phyloP scores from a whole-genome alignment of 805 yeast genomes.

The Saturnispora besseyi region DNA sequence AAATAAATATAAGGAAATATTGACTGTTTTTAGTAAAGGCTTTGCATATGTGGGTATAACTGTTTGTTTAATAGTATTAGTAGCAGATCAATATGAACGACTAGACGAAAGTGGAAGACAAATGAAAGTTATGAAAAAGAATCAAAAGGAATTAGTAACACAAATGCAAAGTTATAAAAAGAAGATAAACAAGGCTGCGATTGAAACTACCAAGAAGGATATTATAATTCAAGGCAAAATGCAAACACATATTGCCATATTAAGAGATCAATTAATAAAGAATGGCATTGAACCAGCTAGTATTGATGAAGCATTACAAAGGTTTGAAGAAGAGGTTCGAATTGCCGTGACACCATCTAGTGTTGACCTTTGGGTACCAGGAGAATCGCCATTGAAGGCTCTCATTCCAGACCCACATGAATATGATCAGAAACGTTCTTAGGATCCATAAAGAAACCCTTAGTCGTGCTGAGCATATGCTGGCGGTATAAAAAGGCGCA shows the following conservation, averaged over 20 bases:
- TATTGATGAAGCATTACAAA: conserved; percentile 43
- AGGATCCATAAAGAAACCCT: background rate
- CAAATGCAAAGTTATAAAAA: conserved; percentile 42
- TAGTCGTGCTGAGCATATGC: background rate
- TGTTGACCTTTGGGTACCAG: conserved; percentile 55
- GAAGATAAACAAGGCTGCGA: conserved; percentile 42
- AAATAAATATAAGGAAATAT: background rate
- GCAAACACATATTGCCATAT: conserved; percentile 58
- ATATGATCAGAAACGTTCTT: conserved; percentile 32
- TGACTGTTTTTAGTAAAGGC: conserved; percentile 4
- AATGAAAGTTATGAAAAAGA: conserved; percentile 17
- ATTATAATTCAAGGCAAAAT: conserved; percentile 45
- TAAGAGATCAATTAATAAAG: conserved; percentile 53
- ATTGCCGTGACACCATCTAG: conserved; percentile 48
- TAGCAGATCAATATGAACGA: conserved; percentile 18
- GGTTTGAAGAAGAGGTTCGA: conserved; percentile 50
- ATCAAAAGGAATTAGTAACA: conserved; percentile 33
- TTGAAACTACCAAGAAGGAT: conserved; percentile 42
- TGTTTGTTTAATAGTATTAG: conserved; percentile 5
- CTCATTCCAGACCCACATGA: conserved; percentile 54
- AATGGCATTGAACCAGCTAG: conserved; percentile 48
- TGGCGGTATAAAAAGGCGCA: conserved; percentile 10
- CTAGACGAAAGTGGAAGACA: conserved; percentile 21
- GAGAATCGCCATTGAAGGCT: conserved; percentile 39
- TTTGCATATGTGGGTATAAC: conserved; percentile 12